Percentiles rank a stretch among this genome's conserved stretches.
These are phyloP conservation scores for Talaromyces borbonicus DNA, from an alignment of 495 filamentous ascomycete genomes.

Conservation along the genomic window DNA sequence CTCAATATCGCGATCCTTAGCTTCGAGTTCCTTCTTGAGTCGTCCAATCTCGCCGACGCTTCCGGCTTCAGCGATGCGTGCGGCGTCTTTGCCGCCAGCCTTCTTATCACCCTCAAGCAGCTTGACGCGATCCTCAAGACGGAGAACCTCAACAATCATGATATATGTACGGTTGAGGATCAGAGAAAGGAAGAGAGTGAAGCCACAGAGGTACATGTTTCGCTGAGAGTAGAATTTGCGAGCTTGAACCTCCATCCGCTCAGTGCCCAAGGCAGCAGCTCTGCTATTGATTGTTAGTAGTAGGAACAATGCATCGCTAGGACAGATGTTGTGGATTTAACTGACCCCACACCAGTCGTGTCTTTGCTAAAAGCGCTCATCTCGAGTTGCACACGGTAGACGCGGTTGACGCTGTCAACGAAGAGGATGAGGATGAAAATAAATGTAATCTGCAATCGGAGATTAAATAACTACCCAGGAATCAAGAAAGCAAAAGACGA, in stretches of 20 bases:
- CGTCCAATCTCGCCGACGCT: conserved; percentile 65
- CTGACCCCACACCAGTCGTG: conserved; percentile 34
- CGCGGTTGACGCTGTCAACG: conserved; percentile 96
- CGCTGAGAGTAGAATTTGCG: conserved; percentile 99
- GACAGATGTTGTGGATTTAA: conserved; percentile 8
- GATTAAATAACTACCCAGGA: neutral
- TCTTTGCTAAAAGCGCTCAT: conserved; percentile 50
- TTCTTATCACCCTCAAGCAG: conserved; percentile 68
- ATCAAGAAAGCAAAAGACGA: neutral
- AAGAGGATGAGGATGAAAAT: conserved; percentile 98
- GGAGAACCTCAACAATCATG: conserved; percentile 91
- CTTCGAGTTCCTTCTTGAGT: conserved; percentile 53
- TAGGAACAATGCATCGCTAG: conserved; percentile 4
- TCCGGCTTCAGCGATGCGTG: conserved; percentile 52
- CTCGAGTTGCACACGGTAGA: conserved; percentile 92
- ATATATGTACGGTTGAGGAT: conserved; percentile 98
- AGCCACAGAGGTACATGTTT: conserved; percentile 99
- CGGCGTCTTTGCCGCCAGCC: conserved; percentile 59
- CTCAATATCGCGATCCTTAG: conserved; percentile 65
- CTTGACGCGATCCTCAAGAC: conserved; percentile 89
- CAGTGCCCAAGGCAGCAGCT: conserved; percentile 66
- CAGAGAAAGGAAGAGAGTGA: conserved; percentile 95
- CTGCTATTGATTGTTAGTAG: conserved; percentile 32
- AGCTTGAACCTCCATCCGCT: conserved; percentile 95
- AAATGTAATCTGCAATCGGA: conserved; percentile 71